Evolutionary conservation across 2,329 filamentous ascomycete species (phyloP), one percentile per base, ranked within the genome.

Genomic region (Penicillium sp.): DNA sequence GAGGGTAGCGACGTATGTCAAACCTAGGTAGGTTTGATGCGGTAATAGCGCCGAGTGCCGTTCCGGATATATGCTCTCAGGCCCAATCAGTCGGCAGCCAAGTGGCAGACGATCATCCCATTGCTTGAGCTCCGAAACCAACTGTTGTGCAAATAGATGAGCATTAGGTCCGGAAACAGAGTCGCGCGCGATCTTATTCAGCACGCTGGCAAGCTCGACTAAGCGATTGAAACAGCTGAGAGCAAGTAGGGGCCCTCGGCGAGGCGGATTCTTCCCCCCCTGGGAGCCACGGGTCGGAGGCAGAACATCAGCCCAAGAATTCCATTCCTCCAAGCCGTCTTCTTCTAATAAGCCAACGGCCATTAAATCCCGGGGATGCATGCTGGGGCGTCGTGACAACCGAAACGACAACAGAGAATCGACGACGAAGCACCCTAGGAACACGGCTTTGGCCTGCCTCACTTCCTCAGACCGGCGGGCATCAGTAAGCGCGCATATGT

Each of bases 271-370:
- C 29, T 69, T 72, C 5, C 64, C 26, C 5, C 3, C 66, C 30
- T 71, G 67, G n/a, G 66, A 53, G 57, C 66, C 67, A n/a, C 70
- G 73, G 29, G 54, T 74, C 38, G 65, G 75, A 67, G 69, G 76
- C 66, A 78, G 60, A 13, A 77, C 73, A 48, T 87, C 85, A 5
- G 81, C 79, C 90, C 90, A 92, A 0, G 88, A 86, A 64, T 90
- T 88, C 90, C 90, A 92, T 75, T 92, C 89, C 69, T 92, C 90
- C 17, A 89, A 76, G 1, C 88, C 88, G 66, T 90, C 87, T 71
- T 91, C 88, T 45, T 86, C 81, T 6, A 90, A 75, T 4, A 79
- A 74, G 9, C 83, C 82, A n/a, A 82, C 72, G 29, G 76, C 71
- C 23, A 79, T 73, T 38, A 86, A 72, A 60, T 86, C 83, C 11